Evolutionary conservation across 495 filamentous ascomycete genomes (phyloP).

Genomic region (Lentithecium fluviatile): DNA sequence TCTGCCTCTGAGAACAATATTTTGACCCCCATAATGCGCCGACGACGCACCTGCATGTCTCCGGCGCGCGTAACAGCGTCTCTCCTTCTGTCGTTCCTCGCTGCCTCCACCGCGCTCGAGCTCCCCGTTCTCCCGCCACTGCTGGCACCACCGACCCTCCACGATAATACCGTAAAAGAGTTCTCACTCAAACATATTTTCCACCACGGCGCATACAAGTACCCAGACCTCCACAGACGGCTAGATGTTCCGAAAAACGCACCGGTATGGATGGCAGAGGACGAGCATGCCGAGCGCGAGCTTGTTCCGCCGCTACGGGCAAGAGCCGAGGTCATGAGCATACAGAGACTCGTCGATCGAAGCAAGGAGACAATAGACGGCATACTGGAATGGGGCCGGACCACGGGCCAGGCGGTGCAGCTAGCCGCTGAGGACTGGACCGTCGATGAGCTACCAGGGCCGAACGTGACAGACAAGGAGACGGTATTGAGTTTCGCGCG

Average conservation of each 20-base stretch:
- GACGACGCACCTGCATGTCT: constrained; percentile 36
- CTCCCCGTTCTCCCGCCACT: constrained; percentile 28
- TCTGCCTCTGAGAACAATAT: not conserved
- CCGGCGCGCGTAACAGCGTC: constrained; percentile 59
- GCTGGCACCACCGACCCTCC: constrained; percentile 1
- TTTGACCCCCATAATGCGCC: constrained; percentile 24
- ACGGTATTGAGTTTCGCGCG: constrained; percentile 80
- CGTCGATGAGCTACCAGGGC: constrained; percentile 72
- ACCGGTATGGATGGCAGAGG: constrained; percentile 61
- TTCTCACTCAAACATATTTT: constrained; percentile 74
- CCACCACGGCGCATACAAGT: constrained; percentile 75
- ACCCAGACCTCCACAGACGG: constrained; percentile 71
- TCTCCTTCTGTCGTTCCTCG: constrained; percentile 63
- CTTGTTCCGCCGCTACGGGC: constrained; percentile 52
- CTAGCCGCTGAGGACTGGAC: constrained; percentile 75
- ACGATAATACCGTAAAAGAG: constrained; percentile 8
- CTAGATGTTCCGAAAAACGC: constrained; percentile 69
- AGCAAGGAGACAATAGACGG: constrained; percentile 70
- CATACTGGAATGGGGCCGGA: constrained; percentile 66
- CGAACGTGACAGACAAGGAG: constrained; percentile 81
- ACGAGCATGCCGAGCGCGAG: constrained; percentile 49
- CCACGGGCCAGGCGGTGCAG: constrained; percentile 57
- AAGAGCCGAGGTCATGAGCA: constrained; percentile 60
- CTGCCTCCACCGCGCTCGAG: constrained; percentile 46
- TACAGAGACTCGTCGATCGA: constrained; percentile 80